A percentile compares a stretch with the other conserved stretches of the same genome.
phyloP scores from a whole-genome alignment of 208 protist genomes.

The Trypanosoma congolense region DNA sequence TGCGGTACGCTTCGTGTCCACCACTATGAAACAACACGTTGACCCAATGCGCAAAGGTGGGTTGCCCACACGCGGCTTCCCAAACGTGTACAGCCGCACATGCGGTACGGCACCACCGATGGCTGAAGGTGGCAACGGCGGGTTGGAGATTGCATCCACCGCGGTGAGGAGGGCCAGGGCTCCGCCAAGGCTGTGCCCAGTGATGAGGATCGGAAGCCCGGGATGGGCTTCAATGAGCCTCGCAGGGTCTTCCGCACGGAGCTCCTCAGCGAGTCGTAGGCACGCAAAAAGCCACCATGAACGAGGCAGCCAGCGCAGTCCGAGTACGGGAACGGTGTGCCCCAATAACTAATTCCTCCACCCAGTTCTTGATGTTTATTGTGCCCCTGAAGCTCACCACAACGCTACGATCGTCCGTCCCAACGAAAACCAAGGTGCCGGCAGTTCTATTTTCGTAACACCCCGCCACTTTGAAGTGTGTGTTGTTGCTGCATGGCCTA shows the following conservation, averaged over 20 bases:
- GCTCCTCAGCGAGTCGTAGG: constrained; percentile 32
- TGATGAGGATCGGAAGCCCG: constrained; percentile 40
- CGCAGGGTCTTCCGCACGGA: constrained; percentile 29
- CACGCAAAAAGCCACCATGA: constrained; percentile 54
- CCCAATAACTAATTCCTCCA: constrained; percentile 47
- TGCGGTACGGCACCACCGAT: background rate
- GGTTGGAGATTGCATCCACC: constrained; percentile 23
- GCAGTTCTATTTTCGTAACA: constrained; percentile 32
- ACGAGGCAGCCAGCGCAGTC: constrained; percentile 28
- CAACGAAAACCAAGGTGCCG: constrained; percentile 32
- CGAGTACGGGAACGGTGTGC: constrained; percentile 28
- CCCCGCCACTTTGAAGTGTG: constrained; percentile 26
- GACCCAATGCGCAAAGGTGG: constrained; percentile 35
- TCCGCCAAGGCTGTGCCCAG: constrained; percentile 75
- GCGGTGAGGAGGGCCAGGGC: constrained; percentile 50
- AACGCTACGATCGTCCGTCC: constrained; percentile 25
- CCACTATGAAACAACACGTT: constrained; percentile 16
- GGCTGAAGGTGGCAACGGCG: background rate
- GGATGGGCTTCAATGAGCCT: constrained; percentile 26
- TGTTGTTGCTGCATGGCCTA: constrained; percentile 13
- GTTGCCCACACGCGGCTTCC: constrained; percentile 66
- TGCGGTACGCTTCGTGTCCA: constrained; percentile 25
- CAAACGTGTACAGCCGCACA: constrained; percentile 62
- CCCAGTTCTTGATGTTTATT: constrained; percentile 56
- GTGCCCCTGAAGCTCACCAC: constrained; percentile 63